Evolutionary conservation across 164 flowering plant genomes (phyloP), one percentile per base, ranked within the genome.

Genomic region (Dillenia suffruticosa): DNA sequence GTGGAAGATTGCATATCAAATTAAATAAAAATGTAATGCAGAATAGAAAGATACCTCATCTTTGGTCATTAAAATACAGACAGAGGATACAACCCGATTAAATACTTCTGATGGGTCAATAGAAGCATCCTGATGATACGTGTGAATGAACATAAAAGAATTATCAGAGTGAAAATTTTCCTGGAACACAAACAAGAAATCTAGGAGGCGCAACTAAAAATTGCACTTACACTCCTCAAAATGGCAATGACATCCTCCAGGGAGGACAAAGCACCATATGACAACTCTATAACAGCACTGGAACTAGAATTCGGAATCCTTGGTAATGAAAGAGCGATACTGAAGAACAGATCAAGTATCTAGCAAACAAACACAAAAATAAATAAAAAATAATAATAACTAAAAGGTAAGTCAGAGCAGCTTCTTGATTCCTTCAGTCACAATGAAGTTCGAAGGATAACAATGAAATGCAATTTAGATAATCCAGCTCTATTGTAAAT

Each of bases 51-150:
- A 54, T 66, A 82, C 97, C 96, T 94, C 97, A 70, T 89, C 90
- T 75, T 79, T 89, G 8, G 87, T 80, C 63, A 95, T 66, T 56
- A 95, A 70, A 51, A 74, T 58, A 63, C 96, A 85, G n/a, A 95
- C 80, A 56, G 96, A 88, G 24, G 96, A 89, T 68, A 91, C 87
- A 68, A 95, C 75, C 78, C 99, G 83, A 72, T 84, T 89, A 63
- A 89, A 92, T 53, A 95, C 96, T 80, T 95, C 99, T 10, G 97
- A 95, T 54, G 87, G 97, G 71, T 95, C 99, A 71, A 95, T 90
- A 51, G 96, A 88, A 53, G 97, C 88, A 83, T 95, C 99, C 99
- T 95, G 79, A 63, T 65, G 12, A 72, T 46, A 54, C 2, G 71
- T 56, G 54, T 11, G n/a, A 45, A 62, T 14, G 32, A 7, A 17